These are phyloP conservation scores for Schizothecium vesticola DNA, from an alignment of 495 filamentous ascomycete species.

Conservation along the genomic window DNA sequence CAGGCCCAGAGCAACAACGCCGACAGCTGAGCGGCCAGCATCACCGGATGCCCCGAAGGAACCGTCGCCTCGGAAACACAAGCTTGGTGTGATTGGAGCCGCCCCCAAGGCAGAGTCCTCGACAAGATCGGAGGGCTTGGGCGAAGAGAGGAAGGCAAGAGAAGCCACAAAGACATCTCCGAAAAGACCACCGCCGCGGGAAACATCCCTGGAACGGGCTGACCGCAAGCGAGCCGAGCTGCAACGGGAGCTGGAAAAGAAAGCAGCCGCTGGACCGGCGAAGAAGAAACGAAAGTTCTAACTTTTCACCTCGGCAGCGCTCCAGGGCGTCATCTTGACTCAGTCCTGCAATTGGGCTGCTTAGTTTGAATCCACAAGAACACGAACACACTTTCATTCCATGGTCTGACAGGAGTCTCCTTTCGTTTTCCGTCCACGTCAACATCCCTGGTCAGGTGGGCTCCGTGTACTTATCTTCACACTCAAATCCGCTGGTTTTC, in stretches of 20 bases:
- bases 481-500: background rate
- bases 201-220: slow-evolving; percentile 52
- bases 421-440: background rate
- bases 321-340: background rate
- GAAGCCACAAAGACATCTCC: slow-evolving; percentile 5
- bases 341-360: background rate
- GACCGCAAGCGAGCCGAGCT: slow-evolving; percentile 59
- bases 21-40: slow-evolving; percentile 11
- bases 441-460: background rate
- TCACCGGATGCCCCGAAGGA: slow-evolving; percentile 9
- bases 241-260: slow-evolving; percentile 59
- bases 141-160: slow-evolving; percentile 17
- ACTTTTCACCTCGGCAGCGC: background rate
- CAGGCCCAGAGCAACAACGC: slow-evolving; percentile 9
- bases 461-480: background rate
- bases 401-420: background rate
- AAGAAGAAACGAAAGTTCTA: slow-evolving; percentile 66
- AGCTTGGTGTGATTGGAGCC: slow-evolving; percentile 35
- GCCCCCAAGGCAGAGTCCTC: slow-evolving; percentile 16
- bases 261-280: slow-evolving; percentile 55
- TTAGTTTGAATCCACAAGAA: background rate
- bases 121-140: background rate
- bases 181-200: slow-evolving; percentile 19
- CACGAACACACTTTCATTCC: background rate
- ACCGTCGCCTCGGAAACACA: slow-evolving; percentile 19